These are phyloP conservation scores for Tulasnella sp. DNA, from an alignment of 768 basidiomycete species.

Conservation along the genomic window DNA sequence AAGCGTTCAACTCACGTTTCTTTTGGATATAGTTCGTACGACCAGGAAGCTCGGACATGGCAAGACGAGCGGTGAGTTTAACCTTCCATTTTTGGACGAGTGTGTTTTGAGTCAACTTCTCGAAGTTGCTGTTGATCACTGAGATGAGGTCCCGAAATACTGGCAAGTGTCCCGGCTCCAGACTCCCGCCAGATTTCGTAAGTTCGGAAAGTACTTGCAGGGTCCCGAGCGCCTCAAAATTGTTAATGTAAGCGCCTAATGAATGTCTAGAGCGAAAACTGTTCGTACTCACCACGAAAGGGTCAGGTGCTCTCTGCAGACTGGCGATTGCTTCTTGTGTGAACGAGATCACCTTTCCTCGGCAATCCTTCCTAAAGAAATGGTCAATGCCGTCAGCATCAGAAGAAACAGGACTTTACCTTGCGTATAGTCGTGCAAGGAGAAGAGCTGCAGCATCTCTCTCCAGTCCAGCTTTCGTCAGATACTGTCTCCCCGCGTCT, in stretches of 20 bases:
- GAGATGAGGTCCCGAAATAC: conserved; percentile 37
- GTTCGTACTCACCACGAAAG: conserved; percentile 39
- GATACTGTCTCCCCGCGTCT: conserved; percentile 41
- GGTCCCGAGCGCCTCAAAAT: conserved; percentile 49
- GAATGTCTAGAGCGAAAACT: too few species aligned
- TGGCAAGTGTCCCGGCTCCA: conserved; percentile 35
- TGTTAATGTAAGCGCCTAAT: neutral
- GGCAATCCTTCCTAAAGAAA: conserved; percentile 46
- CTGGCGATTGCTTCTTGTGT: conserved; percentile 36
- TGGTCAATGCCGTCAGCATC: neutral
- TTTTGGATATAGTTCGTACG: conserved; percentile 29
- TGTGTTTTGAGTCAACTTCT: conserved; percentile 42
- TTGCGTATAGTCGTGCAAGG: conserved; percentile 70
- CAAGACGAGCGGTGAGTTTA: conserved; percentile 59
- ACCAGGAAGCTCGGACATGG: conserved; percentile 45
- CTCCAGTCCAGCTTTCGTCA: conserved; percentile 67
- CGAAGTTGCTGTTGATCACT: conserved; percentile 33
- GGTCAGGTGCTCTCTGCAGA: conserved; percentile 32
- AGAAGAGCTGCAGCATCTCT: conserved; percentile 71
- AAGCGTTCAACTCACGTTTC: neutral
- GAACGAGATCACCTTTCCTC: conserved; percentile 40
- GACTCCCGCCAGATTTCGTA: conserved; percentile 46
- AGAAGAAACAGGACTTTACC: conserved; percentile 36
- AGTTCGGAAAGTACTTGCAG: conserved; percentile 63
- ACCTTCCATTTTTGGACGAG: conserved; percentile 54